Evolutionary conservation across 164 flowering plant genomes (phyloP).

Genomic region (Saururus chinensis): DNA sequence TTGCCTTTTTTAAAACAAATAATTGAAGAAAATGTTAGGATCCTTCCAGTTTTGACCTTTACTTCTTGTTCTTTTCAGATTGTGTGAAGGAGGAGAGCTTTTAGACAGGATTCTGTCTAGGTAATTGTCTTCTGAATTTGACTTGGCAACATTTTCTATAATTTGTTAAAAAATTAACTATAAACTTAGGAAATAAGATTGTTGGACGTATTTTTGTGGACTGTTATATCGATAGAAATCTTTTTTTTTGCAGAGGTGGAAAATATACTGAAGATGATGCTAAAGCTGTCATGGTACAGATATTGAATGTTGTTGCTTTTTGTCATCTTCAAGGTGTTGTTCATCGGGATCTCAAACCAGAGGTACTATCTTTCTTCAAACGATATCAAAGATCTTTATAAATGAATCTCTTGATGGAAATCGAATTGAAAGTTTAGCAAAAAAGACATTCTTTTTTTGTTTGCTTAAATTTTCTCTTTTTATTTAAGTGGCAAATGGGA

Average conservation of each 20-base stretch:
- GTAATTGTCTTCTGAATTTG: conserved; percentile 19
- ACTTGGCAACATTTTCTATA: background rate
- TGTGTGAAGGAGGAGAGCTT: conserved; percentile 97
- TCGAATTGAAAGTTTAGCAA: background rate
- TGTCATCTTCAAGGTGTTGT: conserved; percentile 97
- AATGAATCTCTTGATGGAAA: too few relatives aligned
- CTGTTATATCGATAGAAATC: background rate
- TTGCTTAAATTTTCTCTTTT: too few relatives aligned
- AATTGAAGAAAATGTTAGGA: background rate
- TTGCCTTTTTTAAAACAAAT: too few relatives aligned
- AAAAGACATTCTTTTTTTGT: too few relatives aligned
- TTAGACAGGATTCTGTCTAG: conserved; percentile 92
- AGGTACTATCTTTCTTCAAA: conserved; percentile 33
- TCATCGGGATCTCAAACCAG: conserved; percentile 96
- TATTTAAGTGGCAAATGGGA: too few relatives aligned
- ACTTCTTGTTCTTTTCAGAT: conserved; percentile 34
- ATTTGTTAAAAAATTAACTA: background rate
- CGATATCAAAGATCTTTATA: background rate
- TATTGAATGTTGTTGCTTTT: conserved; percentile 72
- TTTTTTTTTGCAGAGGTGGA: conserved; percentile 49
- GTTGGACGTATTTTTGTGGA: background rate
- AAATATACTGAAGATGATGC: conserved; percentile 93
- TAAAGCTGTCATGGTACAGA: conserved; percentile 70
- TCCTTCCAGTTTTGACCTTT: background rate
- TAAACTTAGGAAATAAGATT: background rate